Evolutionary conservation across 805 yeast genomes (phyloP).

Genomic region (Myxozyma geophila): DNA sequence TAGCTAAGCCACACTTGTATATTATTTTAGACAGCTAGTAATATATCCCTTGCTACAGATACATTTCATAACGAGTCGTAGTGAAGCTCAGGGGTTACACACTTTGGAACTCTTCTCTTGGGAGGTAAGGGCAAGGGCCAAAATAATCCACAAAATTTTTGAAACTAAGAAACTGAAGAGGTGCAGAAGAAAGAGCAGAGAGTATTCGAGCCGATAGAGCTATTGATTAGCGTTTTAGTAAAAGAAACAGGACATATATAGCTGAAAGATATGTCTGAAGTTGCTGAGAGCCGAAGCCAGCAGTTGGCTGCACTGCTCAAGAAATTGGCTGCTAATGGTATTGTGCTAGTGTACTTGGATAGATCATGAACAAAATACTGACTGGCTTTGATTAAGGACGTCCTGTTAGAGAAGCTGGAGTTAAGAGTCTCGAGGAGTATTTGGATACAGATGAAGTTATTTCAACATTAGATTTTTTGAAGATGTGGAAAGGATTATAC

Average conservation of each 20-base stretch:
- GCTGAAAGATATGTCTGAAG: background rate
- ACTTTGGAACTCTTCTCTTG: background rate
- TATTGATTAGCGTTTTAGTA: too few species aligned
- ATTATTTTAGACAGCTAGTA: background rate
- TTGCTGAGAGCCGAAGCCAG: background rate
- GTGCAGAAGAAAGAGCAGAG: background rate
- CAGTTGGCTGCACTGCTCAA: conserved; percentile 56
- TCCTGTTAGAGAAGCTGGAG: conserved; percentile 32
- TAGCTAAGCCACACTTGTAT: background rate
- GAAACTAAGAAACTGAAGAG: background rate
- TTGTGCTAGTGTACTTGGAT: too few species aligned
- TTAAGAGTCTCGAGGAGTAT: conserved; percentile 11
- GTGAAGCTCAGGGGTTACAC: conserved; percentile 7
- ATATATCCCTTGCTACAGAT: background rate
- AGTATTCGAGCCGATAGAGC: too few species aligned
- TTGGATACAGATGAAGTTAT: conserved; percentile 17
- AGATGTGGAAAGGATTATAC: conserved; percentile 95
- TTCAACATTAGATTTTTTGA: conserved; percentile 60
- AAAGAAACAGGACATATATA: background rate
- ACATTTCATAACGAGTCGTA: background rate
- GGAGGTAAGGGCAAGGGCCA: conserved; percentile 14
- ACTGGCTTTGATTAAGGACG: conserved; percentile 23
- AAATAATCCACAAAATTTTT: background rate
- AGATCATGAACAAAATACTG: background rate
- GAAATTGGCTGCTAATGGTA: conserved; percentile 78